Evolutionary conservation across 108 stramenopile species (phyloP).

Genomic region (Epipyxis sp.): DNA sequence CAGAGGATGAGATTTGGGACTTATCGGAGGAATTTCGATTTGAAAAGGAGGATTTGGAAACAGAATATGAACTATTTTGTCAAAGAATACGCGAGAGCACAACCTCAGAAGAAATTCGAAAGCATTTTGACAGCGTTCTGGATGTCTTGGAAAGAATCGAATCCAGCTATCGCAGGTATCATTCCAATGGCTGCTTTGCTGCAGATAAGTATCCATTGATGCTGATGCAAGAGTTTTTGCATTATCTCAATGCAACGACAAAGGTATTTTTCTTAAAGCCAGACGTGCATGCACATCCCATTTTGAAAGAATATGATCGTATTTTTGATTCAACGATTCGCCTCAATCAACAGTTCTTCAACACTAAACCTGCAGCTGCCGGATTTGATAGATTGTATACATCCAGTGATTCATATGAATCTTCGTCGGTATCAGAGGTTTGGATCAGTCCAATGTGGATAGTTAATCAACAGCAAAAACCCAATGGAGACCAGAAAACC

Average conservation of each 20-base stretch:
- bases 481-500: too few relatives aligned
- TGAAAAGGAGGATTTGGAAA: conserved; percentile 46
- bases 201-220: conserved; percentile 41
- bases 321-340: neutral
- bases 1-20: conserved; percentile 47
- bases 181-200: conserved; percentile 33
- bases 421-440: neutral
- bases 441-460: neutral
- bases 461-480: too few relatives aligned
- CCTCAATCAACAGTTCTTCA: neutral
- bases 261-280: neutral
- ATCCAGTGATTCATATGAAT: neutral
- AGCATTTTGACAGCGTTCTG: conserved; percentile 40
- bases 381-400: neutral
- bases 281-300: neutral
- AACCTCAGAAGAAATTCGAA: conserved; percentile 45
- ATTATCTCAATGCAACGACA: neutral
- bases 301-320: neutral
- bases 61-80: conserved; percentile 12
- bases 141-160: conserved; percentile 36
- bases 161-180: conserved; percentile 49
- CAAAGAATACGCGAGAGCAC: conserved; percentile 48
- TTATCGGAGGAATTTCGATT: conserved; percentile 51
- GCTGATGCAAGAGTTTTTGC: conserved; percentile 32
- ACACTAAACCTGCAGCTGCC: neutral